Percentiles rank a stretch among this genome's conserved stretches.
Conservation (phyloP, 148 eudicot genomes). For the Hydrangea macrophylla region DNA sequence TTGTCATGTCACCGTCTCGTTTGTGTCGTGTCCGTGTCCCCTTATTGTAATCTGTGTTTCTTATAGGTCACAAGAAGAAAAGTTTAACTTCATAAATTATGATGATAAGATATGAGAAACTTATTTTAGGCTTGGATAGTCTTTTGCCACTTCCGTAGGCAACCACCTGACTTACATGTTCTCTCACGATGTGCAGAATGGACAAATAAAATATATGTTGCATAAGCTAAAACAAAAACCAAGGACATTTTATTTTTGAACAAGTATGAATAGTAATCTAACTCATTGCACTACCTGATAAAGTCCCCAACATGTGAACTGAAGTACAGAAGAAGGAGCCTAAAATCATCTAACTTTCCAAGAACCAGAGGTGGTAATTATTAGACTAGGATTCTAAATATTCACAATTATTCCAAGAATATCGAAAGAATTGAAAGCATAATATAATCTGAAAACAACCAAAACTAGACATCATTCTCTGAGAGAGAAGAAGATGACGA, state of each 20-base stretch:
- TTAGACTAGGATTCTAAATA: not conserved
- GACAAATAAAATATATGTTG: not conserved
- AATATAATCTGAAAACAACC: not conserved
- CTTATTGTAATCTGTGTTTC: too few relatives aligned
- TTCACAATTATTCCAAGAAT: not conserved
- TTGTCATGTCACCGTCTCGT: too few relatives aligned
- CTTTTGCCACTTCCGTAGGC: not conserved
- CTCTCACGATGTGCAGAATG: not conserved
- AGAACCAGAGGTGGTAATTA: not conserved
- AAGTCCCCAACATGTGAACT: not conserved
- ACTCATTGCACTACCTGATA: not conserved
- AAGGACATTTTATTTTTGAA: too few relatives aligned
- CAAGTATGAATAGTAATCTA: not conserved
- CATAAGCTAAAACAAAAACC: too few relatives aligned
- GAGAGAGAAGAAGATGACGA: not conserved
- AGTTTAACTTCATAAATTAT: not conserved
- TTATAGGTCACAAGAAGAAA: not conserved
- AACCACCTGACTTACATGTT: not conserved
- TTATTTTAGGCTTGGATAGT: not conserved
- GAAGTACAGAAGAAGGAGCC: not conserved
- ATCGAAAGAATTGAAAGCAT: not conserved
- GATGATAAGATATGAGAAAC: not conserved
- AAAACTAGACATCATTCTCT: not conserved
- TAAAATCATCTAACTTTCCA: not conserved
- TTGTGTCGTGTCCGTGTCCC: too few relatives aligned